Conservation (phyloP, 148 eudicot genomes). For the Cornus controversa region DNA sequence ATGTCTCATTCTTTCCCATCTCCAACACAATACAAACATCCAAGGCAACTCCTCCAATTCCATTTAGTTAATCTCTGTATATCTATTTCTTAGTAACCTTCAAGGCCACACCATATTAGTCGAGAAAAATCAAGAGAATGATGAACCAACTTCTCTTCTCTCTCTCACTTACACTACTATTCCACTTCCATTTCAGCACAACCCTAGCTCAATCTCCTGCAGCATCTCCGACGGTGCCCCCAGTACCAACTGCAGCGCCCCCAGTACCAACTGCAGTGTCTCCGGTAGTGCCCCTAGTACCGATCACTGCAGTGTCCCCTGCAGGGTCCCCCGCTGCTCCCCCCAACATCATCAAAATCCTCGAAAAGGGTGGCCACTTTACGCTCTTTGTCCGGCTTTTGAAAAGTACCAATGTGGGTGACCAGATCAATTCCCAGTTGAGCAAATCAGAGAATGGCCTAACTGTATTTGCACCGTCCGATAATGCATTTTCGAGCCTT, state of each 20-base stretch:
- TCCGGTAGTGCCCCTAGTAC: too few relatives aligned
- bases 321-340: conserved; percentile 53
- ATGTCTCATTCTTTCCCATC: background rate
- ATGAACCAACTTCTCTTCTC: conserved; percentile 21
- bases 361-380: conserved; percentile 79
- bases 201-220: conserved; percentile 34
- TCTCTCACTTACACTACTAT: background rate
- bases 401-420: conserved; percentile 48
- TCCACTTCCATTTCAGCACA: conserved; percentile 28
- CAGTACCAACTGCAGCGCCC: too few relatives aligned
- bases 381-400: conserved; percentile 67
- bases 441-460: conserved; percentile 76
- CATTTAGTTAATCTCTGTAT: too few relatives aligned
- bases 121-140: background rate
- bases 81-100: too few relatives aligned
- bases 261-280: too few relatives aligned
- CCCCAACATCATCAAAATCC: conserved; percentile 65
- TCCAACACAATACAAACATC: background rate
- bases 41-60: background rate
- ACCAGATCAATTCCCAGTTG: conserved; percentile 72
- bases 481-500: conserved; percentile 75
- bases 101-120: too few relatives aligned
- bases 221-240: too few relatives aligned
- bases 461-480: conserved; percentile 81
- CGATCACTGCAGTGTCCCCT: conserved; percentile 11